Base-by-base conservation (phyloP, 768 basidiomycete species). In the Boletus reticuloceps region DNA sequence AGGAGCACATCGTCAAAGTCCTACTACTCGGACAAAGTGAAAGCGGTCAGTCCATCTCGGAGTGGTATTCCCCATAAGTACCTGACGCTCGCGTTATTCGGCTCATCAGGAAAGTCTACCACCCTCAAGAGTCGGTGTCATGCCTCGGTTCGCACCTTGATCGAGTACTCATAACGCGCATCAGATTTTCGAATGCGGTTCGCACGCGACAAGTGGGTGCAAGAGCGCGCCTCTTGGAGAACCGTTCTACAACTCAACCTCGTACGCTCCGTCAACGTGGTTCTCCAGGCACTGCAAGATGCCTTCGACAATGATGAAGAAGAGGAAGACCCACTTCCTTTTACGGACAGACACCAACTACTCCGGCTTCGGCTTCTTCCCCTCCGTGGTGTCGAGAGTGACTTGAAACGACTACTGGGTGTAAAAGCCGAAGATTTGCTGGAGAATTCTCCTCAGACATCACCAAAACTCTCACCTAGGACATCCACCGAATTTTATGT, bases 221-320 rank as follows among this genome's bases (percentile, higher is more conserved):
- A 75, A 45, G 89, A 92, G 63, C 84, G 88, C 22, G 73, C 78
- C 19, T 84, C 86, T 42, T 92, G 90, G 90, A 82, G 86, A 20
- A 76, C 84, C 0, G 85, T 91, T 53, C 81, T 92, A 13, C 89
- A 89, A 58, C 79, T 92, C 60, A 82, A 84, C 0, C 85, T 91
- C 53, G 75, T 91, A 37, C 84, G 82, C 48, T 84, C 85, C 39
- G 79, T 90, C 60, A 84, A 82, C 42, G 74, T 75, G 56, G 84
- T 92, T 55, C 79, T 89, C 55, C 79, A 81, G 51, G 77, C 82
- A 51, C 70, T 91, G 50, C 77, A 82, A 59, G 72, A 75, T 8
- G 85, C 85, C 47, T 71, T 85, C 58, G 74, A 76, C 4, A 70
- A 77, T 8, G 54, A 75, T 13, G 64, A 65, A 6, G 74, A 75